Conservation (phyloP, 139 green algal species). For the Gonium pectorale region DNA sequence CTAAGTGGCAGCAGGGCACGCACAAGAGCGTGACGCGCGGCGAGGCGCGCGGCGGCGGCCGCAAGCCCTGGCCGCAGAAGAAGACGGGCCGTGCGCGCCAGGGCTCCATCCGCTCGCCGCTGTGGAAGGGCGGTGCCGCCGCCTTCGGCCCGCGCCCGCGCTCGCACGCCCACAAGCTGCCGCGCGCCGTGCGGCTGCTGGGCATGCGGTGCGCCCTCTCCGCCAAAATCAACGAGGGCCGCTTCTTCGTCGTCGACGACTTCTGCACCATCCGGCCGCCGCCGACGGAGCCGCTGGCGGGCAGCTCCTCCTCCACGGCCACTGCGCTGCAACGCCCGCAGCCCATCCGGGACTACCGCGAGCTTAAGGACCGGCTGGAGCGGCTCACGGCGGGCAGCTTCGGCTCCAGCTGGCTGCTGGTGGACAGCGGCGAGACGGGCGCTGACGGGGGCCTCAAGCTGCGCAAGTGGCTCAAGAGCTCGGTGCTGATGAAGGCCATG, state of each 20-base stretch:
- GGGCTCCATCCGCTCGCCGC: conserved; percentile 83
- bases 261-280: conserved; percentile 48
- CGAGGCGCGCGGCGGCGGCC: conserved; percentile 91
- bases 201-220: conserved; percentile 90
- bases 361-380: conserved; percentile 2
- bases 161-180: conserved; percentile 81
- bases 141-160: conserved; percentile 82
- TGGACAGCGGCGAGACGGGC: conserved; percentile 35
- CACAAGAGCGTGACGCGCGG: conserved; percentile 76
- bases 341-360: not conserved
- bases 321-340: too few species aligned
- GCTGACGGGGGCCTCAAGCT: conserved; percentile 26
- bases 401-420: conserved; percentile 37
- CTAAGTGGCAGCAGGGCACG: conserved; percentile 89
- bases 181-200: conserved; percentile 56
- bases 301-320: not conserved
- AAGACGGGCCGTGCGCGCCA: conserved; percentile 90
- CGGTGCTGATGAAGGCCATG: conserved; percentile 69
- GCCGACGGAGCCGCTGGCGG: not conserved
- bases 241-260: conserved; percentile 83
- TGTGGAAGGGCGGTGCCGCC: conserved; percentile 86
- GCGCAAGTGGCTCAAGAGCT: conserved; percentile 29
- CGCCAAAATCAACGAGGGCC: conserved; percentile 81
- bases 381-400: conserved; percentile 6
- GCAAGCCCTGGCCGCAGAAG: conserved; percentile 97